These are phyloP conservation scores for Colletotrichum lupini DNA, from an alignment of 2,329 filamentous ascomycete genomes.

Conservation along the genomic window DNA sequence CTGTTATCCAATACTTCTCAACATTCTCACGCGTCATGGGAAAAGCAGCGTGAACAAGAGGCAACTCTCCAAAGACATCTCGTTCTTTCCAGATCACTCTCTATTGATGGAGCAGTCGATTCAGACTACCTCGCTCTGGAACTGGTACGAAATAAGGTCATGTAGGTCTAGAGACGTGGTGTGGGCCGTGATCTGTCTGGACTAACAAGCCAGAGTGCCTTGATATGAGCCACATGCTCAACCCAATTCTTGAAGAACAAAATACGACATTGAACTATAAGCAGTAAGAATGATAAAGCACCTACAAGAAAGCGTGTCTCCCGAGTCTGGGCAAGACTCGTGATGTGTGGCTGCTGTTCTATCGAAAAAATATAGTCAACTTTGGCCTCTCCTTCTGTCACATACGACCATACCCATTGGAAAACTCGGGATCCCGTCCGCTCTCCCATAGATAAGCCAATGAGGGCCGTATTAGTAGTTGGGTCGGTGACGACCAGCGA, in stretches of 20 bases:
- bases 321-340: background rate
- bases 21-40: background rate
- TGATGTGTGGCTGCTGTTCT: background rate
- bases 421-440: constrained; percentile 5
- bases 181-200: too few relatives aligned
- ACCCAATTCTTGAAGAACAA: background rate
- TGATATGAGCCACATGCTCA: too few relatives aligned
- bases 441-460: constrained; percentile 8
- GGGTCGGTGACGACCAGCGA: background rate
- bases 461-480: background rate
- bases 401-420: constrained; percentile 8
- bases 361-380: background rate
- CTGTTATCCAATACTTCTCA: background rate
- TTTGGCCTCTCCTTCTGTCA: rapidly evolving
- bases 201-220: too few relatives aligned
- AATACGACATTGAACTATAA: background rate
- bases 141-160: too few relatives aligned
- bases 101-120: too few relatives aligned
- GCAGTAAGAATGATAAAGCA: background rate
- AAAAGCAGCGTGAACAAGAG: too few relatives aligned
- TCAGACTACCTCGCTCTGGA: too few relatives aligned
- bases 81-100: too few relatives aligned
- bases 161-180: too few relatives aligned
- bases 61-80: too few relatives aligned
- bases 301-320: background rate